phyloP scores from a whole-genome alignment of 495 filamentous ascomycete species.

The Penicillium steckii region DNA sequence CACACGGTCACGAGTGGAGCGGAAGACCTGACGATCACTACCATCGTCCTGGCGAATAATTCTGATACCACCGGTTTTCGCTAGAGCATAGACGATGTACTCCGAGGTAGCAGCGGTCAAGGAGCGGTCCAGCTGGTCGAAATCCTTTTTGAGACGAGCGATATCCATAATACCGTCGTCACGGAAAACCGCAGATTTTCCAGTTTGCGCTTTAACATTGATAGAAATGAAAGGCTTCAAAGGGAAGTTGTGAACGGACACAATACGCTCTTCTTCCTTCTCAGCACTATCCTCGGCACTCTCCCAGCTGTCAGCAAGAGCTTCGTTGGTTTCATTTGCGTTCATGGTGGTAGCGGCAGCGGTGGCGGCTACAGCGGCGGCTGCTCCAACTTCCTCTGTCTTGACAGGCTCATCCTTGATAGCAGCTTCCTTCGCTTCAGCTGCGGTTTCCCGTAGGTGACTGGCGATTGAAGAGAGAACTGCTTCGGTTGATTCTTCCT shows the following conservation, averaged over 20 bases:
- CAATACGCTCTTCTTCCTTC: constrained; percentile 62
- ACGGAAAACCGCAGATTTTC: constrained; percentile 52
- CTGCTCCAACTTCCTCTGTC: too few species aligned
- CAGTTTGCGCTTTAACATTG: constrained; percentile 35
- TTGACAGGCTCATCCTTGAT: constrained; percentile 48
- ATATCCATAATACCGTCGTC: constrained; percentile 81
- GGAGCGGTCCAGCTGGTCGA: constrained; percentile 94
- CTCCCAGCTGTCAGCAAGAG: constrained; percentile 68
- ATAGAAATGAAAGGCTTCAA: constrained; percentile 94
- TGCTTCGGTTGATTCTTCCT: constrained; percentile 34
- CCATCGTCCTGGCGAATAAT: constrained; percentile 94
- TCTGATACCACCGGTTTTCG: constrained; percentile 84
- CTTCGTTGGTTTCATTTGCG: constrained; percentile 35
- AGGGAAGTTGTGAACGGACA: constrained; percentile 90
- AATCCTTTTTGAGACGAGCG: constrained; percentile 91
- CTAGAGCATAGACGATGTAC: constrained; percentile 90
- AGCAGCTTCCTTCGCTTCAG: constrained; percentile 22
- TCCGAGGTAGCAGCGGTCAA: constrained; percentile 85
- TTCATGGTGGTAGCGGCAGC: not conserved
- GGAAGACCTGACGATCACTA: constrained; percentile 83
- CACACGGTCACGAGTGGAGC: constrained; percentile 80
- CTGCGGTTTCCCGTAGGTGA: constrained; percentile 35
- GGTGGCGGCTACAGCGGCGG: constrained; percentile 37
- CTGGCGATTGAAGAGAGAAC: constrained; percentile 33
- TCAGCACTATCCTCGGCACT: constrained; percentile 73